Evolutionary conservation across 805 yeast genomes (phyloP).

Genomic region (Candida tammaniensis): DNA sequence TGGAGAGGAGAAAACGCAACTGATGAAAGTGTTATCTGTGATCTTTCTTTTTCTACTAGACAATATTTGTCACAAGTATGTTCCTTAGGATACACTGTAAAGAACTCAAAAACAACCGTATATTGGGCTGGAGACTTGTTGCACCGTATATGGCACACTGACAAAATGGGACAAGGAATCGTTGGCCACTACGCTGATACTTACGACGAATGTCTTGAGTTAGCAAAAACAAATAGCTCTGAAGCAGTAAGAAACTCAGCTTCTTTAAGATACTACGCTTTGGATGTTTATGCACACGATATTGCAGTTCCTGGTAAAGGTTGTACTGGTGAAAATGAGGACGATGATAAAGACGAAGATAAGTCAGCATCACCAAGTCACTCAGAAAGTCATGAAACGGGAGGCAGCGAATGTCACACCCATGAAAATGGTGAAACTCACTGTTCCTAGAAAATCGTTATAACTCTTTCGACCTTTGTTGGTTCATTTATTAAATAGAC

Average conservation of each 20-base stretch:
- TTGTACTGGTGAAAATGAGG: conserved; percentile 12
- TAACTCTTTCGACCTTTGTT: too few species aligned
- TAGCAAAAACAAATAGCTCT: conserved; percentile 27
- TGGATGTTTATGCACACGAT: conserved; percentile 18
- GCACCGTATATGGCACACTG: conserved; percentile 38
- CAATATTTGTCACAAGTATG: conserved; percentile 29
- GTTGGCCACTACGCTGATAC: conserved; percentile 37
- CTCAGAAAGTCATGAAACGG: conserved; percentile 2
- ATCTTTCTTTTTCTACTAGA: conserved; percentile 31
- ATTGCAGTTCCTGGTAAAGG: conserved; percentile 19
- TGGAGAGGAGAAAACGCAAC: conserved; percentile 33
- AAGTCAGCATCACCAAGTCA: not conserved
- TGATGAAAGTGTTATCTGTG: conserved; percentile 41
- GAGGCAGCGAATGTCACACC: conserved; percentile 14
- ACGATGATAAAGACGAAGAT: conserved; percentile 1
- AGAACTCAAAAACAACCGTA: conserved; percentile 18
- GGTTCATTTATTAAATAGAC: too few species aligned
- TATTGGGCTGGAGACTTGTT: conserved; percentile 37
- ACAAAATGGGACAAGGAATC: conserved; percentile 24
- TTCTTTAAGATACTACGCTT: conserved; percentile 7
- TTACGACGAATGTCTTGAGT: conserved; percentile 28
- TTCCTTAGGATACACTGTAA: conserved; percentile 29
- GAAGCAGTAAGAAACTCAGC: conserved; percentile 28
- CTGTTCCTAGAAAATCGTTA: conserved; percentile 15
- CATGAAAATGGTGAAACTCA: conserved; percentile 17